phyloP scores from a whole-genome alignment of 805 yeast genomes.

The Kluyveromyces wickerhamii region DNA sequence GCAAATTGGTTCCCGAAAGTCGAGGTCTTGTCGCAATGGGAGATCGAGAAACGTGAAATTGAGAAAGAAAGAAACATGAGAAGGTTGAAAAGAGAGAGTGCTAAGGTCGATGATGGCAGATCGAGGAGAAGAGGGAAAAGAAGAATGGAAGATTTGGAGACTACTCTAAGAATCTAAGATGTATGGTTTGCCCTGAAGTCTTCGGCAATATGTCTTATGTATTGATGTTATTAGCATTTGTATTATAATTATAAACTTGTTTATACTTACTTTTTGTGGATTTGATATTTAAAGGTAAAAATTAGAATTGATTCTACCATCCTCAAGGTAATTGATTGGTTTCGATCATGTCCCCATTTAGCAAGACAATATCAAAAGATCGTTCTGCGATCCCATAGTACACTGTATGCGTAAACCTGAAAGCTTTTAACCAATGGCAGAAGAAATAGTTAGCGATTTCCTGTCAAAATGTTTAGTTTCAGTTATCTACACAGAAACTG shows the following conservation, averaged over 20 bases:
- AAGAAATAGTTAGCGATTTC: background rate
- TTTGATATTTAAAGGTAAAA: too few species aligned
- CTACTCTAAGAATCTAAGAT: constrained; percentile 21
- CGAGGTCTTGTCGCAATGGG: constrained; percentile 82
- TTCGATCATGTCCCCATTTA: too few species aligned
- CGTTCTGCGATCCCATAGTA: too few species aligned
- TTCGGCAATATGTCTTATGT: background rate
- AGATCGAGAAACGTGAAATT: constrained; percentile 88
- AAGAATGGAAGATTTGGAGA: constrained; percentile 45
- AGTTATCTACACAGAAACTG: background rate
- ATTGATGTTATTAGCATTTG: background rate
- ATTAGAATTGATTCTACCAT: too few species aligned
- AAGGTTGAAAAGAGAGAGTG: constrained; percentile 86
- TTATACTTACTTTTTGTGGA: background rate
- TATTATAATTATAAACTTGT: background rate
- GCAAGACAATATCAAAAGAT: too few species aligned
- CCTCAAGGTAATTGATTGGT: too few species aligned
- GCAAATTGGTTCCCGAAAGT: constrained; percentile 82
- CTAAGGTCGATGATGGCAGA: constrained; percentile 53
- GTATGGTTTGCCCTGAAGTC: too few species aligned
- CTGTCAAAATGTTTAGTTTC: background rate
- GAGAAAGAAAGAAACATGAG: constrained; percentile 89
- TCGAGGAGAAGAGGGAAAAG: constrained; percentile 35
- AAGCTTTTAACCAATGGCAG: background rate
- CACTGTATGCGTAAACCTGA: too few species aligned